Evolutionary conservation across 2,329 filamentous ascomycete genomes (phyloP), one percentile per base, ranked within the genome.

Genomic region (Diaporthe sp.): DNA sequence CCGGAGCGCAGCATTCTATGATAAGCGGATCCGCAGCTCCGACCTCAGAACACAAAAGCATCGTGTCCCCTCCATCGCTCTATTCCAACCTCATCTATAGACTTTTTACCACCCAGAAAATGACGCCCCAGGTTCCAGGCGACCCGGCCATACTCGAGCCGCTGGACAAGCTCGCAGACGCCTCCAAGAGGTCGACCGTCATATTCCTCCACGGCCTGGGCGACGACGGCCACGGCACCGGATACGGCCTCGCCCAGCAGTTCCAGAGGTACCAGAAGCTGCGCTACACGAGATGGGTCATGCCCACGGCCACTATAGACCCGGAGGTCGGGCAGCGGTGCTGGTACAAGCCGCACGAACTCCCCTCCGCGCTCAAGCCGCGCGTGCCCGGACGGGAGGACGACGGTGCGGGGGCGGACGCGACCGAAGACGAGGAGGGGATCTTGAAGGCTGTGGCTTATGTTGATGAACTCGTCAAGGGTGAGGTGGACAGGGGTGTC

Each of bases 121-220:
- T 75, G 74, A 39, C 59, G 44, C 55, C 39, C 2, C 31, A 31
- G 3, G 39, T 53, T 4, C n/a, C n/a, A 46, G 25, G 49, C 44
- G 69, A 73, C 37, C 74, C 59, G 8, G 59, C 72, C 42, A 22
- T 75, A 31, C 74, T 75, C n/a, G 61, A 72, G 31, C 68, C 57
- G 19, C 59, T 75, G 10, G 58, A 73, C n/a, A 57, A 34, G 28
- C 51, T 62, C 49, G 58, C 74, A 72, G 59, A 59, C 12, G 49
- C 59, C 12, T 72, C 68, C 2, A 44, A 53, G 22, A 57, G 34
- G n/a, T 75, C 74, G 22, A 68, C 74, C 42, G 17, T 75, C 51
- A 68, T 75, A 17, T 75, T 75, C 59, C 74, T 75, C 12, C 74
- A 75, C n/a, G 74, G 74, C 42, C 55, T 75, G 4, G 74, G 74